These are phyloP conservation scores for Pseudonitzschia pungens DNA, from an alignment of 108 stramenopile species.

Conservation along the genomic window DNA sequence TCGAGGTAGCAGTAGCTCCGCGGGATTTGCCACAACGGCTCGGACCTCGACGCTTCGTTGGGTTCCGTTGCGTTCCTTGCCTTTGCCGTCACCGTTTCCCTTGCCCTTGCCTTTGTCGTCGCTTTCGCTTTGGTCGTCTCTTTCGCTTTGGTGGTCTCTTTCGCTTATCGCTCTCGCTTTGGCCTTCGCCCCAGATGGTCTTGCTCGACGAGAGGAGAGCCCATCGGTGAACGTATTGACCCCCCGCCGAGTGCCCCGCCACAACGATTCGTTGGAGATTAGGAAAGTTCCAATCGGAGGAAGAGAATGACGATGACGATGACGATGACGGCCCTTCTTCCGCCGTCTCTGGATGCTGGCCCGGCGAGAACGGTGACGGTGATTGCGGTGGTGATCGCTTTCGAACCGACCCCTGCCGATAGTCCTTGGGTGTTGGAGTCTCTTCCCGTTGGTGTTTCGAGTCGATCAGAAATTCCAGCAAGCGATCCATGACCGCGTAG, in stretches of 20 bases:
- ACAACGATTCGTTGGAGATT: constrained; percentile 58
- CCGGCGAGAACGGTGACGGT: too few relatives aligned
- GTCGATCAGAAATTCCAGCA: constrained; percentile 51
- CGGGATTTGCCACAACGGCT: constrained; percentile 81
- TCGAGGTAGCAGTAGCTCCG: constrained; percentile 75
- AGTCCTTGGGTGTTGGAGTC: background rate
- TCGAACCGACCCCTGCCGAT: background rate
- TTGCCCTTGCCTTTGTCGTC: background rate
- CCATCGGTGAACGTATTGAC: constrained; percentile 81
- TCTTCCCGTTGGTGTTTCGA: background rate
- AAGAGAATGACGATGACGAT: too few relatives aligned
- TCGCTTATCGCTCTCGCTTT: background rate
- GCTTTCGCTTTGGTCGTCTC: background rate
- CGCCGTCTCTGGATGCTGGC: too few relatives aligned
- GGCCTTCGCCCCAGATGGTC: constrained; percentile 9
- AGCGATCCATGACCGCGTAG: constrained; percentile 62
- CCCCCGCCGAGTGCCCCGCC: constrained; percentile 85
- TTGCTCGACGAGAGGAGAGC: constrained; percentile 60
- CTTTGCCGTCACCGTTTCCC: background rate
- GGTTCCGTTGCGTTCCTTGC: background rate
- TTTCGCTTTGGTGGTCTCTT: background rate
- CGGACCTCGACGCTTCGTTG: constrained; percentile 32
- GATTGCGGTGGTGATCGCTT: background rate
- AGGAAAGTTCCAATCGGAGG: constrained; percentile 48
- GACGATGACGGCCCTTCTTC: background rate